phyloP scores from a whole-genome alignment of 208 protist genomes.

The Tritrichomonas foetus region DNA sequence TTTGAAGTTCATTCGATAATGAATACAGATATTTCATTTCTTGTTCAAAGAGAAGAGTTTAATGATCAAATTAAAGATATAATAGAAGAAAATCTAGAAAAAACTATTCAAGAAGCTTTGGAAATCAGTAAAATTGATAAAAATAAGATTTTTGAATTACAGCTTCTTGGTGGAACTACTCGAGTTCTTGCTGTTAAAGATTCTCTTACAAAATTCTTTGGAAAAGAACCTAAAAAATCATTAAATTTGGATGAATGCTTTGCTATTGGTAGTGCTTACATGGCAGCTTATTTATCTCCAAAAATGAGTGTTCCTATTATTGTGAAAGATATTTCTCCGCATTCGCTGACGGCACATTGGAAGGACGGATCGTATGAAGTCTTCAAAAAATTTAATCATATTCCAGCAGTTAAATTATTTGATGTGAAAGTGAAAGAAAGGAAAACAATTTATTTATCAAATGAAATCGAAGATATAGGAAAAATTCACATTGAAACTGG shows the following conservation, averaged over 20 bases:
- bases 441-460: neutral
- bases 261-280: neutral
- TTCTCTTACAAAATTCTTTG: neutral
- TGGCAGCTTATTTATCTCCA: neutral
- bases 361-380: neutral
- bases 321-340: neutral
- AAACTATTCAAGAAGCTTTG: neutral
- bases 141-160: neutral
- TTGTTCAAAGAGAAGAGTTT: neutral
- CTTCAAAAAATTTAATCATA: neutral
- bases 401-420: neutral
- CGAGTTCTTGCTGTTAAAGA: neutral
- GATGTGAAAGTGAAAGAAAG: neutral
- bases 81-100: neutral
- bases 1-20: constrained; percentile 50
- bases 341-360: neutral
- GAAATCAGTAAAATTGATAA: neutral
- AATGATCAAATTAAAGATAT: neutral
- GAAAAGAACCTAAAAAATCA: neutral
- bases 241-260: constrained; percentile 27
- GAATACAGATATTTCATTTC: neutral
- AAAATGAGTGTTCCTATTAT: neutral
- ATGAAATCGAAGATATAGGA: neutral
- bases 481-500: neutral
- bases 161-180: neutral